Evolutionary conservation across 2,329 filamentous ascomycete genomes (phyloP).

Genomic region (Colletotrichum abscissum): DNA sequence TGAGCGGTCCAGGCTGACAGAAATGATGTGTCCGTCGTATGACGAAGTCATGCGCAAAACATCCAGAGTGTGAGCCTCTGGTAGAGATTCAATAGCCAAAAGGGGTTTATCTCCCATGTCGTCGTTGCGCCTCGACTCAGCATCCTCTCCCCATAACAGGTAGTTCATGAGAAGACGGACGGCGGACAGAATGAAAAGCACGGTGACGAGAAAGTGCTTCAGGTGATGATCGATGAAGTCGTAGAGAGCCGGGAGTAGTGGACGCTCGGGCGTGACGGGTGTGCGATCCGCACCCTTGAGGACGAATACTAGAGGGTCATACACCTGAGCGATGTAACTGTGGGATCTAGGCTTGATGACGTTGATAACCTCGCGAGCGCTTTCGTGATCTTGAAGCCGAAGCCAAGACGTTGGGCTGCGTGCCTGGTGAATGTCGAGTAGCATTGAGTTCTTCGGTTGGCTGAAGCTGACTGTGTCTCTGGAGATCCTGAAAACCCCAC

Average conservation of each 20-base stretch:
- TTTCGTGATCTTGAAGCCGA: slow-evolving; percentile 81
- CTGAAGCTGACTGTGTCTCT: slow-evolving; percentile 41
- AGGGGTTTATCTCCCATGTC: slow-evolving; percentile 60
- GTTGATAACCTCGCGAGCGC: slow-evolving; percentile 80
- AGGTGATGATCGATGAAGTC: slow-evolving; percentile 75
- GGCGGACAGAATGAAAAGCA: slow-evolving; percentile 71
- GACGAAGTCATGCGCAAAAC: slow-evolving; percentile 73
- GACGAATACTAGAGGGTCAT: slow-evolving; percentile 80
- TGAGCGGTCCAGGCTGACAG: slow-evolving; percentile 76
- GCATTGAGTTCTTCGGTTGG: slow-evolving; percentile 48
- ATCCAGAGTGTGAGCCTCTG: slow-evolving; percentile 75
- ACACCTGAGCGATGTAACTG: slow-evolving; percentile 79
- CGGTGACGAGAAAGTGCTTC: slow-evolving; percentile 68
- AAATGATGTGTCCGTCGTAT: slow-evolving; percentile 72
- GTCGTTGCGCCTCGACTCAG: slow-evolving; percentile 56
- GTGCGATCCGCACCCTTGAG: slow-evolving; percentile 75
- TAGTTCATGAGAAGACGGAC: slow-evolving; percentile 80
- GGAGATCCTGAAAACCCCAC: slow-evolving; percentile 46
- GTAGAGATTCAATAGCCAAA: slow-evolving; percentile 70
- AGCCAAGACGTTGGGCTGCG: slow-evolving; percentile 83
- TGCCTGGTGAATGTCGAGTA: slow-evolving; percentile 76
- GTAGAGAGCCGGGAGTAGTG: slow-evolving; percentile 68
- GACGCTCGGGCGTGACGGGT: slow-evolving; percentile 59
- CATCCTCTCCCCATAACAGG: slow-evolving; percentile 74
- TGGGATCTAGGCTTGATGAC: slow-evolving; percentile 78